A percentile compares a stretch with the other conserved stretches of the same genome.
Evolutionary conservation across 306 rosid genomes (phyloP).

Genomic region (Trifolium repens): DNA sequence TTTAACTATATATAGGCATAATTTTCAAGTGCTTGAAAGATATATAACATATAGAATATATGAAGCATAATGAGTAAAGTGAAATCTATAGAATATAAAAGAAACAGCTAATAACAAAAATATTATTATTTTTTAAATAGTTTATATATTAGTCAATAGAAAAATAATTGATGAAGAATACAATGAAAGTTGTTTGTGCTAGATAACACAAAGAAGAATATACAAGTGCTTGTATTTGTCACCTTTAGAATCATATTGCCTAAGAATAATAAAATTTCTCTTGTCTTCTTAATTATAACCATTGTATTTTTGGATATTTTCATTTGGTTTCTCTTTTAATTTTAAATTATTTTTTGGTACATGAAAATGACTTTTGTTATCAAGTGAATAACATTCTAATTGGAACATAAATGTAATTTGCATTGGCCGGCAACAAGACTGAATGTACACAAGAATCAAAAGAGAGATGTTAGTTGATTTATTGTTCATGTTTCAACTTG

Average conservation of each 20-base stretch:
- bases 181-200: constrained; percentile 7
- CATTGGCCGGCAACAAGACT: constrained; percentile 50
- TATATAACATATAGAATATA: background rate
- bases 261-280: constrained; percentile 6
- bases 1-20: background rate
- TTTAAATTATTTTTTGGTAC: background rate
- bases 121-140: background rate
- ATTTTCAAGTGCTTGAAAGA: constrained; percentile 12
- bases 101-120: constrained; percentile 1
- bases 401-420: constrained; percentile 2
- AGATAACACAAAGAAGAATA: background rate
- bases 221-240: constrained; percentile 27
- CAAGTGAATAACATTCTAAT: constrained; percentile 12
- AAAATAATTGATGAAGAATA: constrained; percentile 20
- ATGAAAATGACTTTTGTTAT: background rate
- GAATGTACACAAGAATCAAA: constrained; percentile 8
- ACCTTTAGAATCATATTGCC: background rate
- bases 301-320: constrained; percentile 6
- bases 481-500: constrained; percentile 28
- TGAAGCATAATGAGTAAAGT: background rate
- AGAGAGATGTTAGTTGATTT: background rate
- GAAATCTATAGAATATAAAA: constrained; percentile 15
- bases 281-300: background rate
- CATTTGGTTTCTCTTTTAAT: background rate
- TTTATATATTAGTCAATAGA: background rate